Base-by-base conservation (phyloP, 1,284 basidiomycete species). In the Trichosporon sp. region DNA sequence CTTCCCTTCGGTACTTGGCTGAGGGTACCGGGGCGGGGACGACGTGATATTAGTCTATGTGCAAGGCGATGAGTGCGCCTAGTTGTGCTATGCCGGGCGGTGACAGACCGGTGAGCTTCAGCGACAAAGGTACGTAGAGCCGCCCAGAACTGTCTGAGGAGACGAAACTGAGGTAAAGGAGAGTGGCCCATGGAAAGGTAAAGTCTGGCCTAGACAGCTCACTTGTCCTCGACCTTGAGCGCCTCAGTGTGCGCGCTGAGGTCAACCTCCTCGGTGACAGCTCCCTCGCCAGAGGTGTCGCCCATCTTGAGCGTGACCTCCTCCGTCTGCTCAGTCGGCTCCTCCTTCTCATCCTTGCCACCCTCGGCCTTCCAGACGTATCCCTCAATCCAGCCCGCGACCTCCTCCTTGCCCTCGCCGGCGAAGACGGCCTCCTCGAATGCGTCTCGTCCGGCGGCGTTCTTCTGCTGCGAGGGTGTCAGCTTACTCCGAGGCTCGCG, bases 371-470 rank as follows among this genome's bases (percentile, higher is more conserved):
- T 68, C 64, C 72, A 79, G 16, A 81, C 60, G 67, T 72, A 81
- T 11, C 78, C 79, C 65, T 81, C 79, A 36, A 81, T 79, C 75
- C 75, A 81, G 13, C 79, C 79, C 25, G 79, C 74, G 14, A 80
- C 77, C 65, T 81, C 78, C 67, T 81, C 79, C 63, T 79, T 78
- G 59, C 79, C 79, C 67, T 81, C 78, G 33, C 78, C 78, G 10
- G 74, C 74, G 60, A 77, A 79, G 23, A 78, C 62, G 3, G 79
- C 74, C 66, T 79, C 78, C 56, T 69, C 65, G 66, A 81, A 77
- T 16, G 79, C 78, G 63, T 78, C 78, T 49, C 78, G 72, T 3
- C 73, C 75, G 2, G 73, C 65, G 4, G 67, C 67, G 64, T 78
- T 80, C 59, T 69, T 74, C 75, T 79, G 74, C 78, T 80, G 54